Conservation (phyloP, 2,329 filamentous ascomycete species). For the Sphaerostilbella broomeana region DNA sequence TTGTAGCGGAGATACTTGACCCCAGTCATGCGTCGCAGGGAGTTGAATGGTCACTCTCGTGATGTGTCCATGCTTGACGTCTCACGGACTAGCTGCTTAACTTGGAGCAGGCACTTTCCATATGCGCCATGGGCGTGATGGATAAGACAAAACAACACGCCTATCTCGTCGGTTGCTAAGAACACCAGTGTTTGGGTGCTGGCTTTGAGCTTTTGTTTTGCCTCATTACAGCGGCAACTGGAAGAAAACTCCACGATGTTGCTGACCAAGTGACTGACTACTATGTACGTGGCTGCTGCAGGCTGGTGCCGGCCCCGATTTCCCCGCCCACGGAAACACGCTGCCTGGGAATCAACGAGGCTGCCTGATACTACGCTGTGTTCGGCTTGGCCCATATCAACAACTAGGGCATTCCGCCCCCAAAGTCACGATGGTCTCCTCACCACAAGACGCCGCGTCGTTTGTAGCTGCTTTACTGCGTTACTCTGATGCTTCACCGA, state of each 20-base stretch:
- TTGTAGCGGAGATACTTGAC: no score
- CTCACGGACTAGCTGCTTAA: neutral
- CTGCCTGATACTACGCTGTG: neutral
- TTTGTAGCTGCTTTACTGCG: constrained; percentile 7
- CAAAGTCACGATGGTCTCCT: constrained; percentile 3
- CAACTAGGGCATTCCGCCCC: constrained; percentile 6
- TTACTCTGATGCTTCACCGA: constrained; percentile 7
- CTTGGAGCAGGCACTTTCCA: neutral
- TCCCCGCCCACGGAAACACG: constrained; percentile 8
- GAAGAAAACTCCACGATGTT: constrained; percentile 4
- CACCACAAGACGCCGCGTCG: neutral
- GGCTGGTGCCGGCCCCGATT: constrained; percentile 12
- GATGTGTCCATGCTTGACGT: neutral
- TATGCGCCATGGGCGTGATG: neutral
- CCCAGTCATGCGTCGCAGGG: constrained; percentile 5
- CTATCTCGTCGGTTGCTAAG: neutral
- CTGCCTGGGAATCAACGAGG: no score
- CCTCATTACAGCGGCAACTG: constrained; percentile 6
- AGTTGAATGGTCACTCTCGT: constrained; percentile 7
- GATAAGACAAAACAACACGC: neutral
- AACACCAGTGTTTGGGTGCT: neutral
- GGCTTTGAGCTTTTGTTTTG: neutral
- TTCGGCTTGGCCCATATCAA: neutral
- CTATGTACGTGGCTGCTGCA: constrained; percentile 17
- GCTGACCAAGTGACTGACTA: constrained; percentile 16